phyloP scores from a whole-genome alignment of 441 rosid genomes.

The Arabidopsis hybrid region DNA sequence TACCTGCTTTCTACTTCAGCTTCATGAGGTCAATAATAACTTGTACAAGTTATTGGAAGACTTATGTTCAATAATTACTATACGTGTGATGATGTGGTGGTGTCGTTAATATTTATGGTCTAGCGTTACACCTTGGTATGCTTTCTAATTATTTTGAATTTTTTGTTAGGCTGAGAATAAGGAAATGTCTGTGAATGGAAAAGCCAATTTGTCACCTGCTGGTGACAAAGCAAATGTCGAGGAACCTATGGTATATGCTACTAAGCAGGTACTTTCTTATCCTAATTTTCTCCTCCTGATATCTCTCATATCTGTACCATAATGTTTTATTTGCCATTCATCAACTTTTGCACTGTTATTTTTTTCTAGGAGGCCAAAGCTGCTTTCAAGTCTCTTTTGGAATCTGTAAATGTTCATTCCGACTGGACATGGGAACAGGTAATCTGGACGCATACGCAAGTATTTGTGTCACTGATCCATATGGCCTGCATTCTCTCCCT shows the following conservation, averaged over 20 bases:
- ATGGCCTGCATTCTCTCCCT: constrained; percentile 19
- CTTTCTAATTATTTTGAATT: constrained; percentile 18
- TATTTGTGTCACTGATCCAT: constrained; percentile 15
- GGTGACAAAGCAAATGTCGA: constrained; percentile 79
- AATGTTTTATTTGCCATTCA: constrained; percentile 23
- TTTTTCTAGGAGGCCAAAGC: constrained; percentile 85
- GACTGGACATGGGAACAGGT: constrained; percentile 99
- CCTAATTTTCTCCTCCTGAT: constrained; percentile 14
- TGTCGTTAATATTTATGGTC: constrained; percentile 15
- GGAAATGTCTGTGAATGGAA: constrained; percentile 58
- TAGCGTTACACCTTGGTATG: constrained; percentile 3
- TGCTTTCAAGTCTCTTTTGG: constrained; percentile 94
- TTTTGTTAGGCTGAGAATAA: constrained; percentile 71
- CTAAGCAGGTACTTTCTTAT: constrained; percentile 67
- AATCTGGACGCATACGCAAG: constrained; percentile 38
- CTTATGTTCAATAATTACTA: background rate
- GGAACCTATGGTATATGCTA: constrained; percentile 80
- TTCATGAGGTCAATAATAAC: constrained; percentile 22
- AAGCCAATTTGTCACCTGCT: constrained; percentile 55
- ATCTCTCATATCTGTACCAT: constrained; percentile 4
- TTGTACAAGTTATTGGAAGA: constrained; percentile 2
- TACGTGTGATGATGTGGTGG: constrained; percentile 7
- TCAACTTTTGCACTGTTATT: constrained; percentile 11
- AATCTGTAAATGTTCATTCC: constrained; percentile 84
- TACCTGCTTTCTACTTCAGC: constrained; percentile 21